Conservation (phyloP, 352 stramenopile genomes). For the Albugo candida region DNA sequence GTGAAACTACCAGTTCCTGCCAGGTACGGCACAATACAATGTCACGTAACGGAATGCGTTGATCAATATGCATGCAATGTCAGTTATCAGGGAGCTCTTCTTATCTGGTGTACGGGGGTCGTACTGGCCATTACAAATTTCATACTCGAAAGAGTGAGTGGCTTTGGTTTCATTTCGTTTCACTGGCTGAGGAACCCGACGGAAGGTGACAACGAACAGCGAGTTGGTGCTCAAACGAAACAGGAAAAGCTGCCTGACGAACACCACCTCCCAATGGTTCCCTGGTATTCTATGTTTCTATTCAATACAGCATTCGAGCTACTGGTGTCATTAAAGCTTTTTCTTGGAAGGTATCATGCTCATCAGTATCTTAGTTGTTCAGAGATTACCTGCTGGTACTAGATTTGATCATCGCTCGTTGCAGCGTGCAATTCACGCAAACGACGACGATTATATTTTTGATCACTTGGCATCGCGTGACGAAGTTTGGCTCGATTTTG, state of each 20-base stretch:
- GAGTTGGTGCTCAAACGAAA: slow-evolving; percentile 19
- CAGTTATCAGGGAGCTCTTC: slow-evolving; percentile 54
- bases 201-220: slow-evolving; percentile 15
- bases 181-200: slow-evolving; percentile 32
- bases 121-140: slow-evolving; percentile 69
- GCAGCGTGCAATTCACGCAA: slow-evolving; percentile 64
- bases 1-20: slow-evolving; percentile 33
- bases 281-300: slow-evolving; percentile 88
- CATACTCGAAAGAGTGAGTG: slow-evolving; percentile 56
- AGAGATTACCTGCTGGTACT: too few species aligned
- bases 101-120: slow-evolving; percentile 75
- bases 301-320: slow-evolving; percentile 82
- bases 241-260: slow-evolving; percentile 45
- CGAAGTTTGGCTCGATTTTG: slow-evolving; percentile 87
- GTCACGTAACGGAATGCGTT: neutral
- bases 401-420: slow-evolving; percentile 80
- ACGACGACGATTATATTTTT: slow-evolving; percentile 59
- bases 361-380: slow-evolving; percentile 6
- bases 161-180: slow-evolving; percentile 62
- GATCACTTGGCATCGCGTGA: slow-evolving; percentile 60
- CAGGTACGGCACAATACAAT: slow-evolving; percentile 17
- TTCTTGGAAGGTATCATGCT: slow-evolving; percentile 35
- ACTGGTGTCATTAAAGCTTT: slow-evolving; percentile 86
- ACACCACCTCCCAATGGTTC: slow-evolving; percentile 80
- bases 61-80: neutral